phyloP scores from a whole-genome alignment of 805 yeast genomes.

The Zygosaccharomyces pseudorouxii region DNA sequence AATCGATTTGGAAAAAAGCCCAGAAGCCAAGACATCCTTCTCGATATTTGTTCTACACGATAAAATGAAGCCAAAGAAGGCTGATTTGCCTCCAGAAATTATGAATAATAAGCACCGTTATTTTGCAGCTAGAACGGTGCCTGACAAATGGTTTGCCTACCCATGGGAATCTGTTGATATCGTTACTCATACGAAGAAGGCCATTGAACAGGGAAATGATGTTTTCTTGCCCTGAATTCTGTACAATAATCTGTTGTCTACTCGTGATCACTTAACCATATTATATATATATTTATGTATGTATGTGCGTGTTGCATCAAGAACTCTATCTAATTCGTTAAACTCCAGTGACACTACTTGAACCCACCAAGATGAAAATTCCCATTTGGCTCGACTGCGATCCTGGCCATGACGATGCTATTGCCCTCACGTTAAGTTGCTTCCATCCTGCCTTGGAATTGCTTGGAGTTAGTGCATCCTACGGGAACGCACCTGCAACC shows the following conservation, averaged over 20 bases:
- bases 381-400: constrained; percentile 91
- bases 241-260: neutral
- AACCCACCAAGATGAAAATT: constrained; percentile 26
- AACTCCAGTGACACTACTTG: neutral
- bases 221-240: constrained; percentile 30
- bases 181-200: constrained; percentile 65
- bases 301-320: neutral
- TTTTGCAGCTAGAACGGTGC: constrained; percentile 70
- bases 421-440: constrained; percentile 63
- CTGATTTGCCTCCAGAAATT: constrained; percentile 62
- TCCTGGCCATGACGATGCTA: constrained; percentile 86
- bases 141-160: constrained; percentile 80
- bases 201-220: constrained; percentile 72
- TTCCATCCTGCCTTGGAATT: constrained; percentile 55
- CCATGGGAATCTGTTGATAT: constrained; percentile 84
- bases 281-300: neutral
- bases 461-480: constrained; percentile 69
- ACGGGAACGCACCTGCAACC: constrained; percentile 62
- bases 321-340: neutral
- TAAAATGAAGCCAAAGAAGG: constrained; percentile 66
- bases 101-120: constrained; percentile 53
- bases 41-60: constrained; percentile 77
- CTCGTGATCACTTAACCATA: neutral
- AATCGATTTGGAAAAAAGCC: constrained; percentile 39
- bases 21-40: constrained; percentile 53